phyloP scores from a whole-genome alignment of 768 basidiomycete genomes.

The Gloeophyllum trabeum region DNA sequence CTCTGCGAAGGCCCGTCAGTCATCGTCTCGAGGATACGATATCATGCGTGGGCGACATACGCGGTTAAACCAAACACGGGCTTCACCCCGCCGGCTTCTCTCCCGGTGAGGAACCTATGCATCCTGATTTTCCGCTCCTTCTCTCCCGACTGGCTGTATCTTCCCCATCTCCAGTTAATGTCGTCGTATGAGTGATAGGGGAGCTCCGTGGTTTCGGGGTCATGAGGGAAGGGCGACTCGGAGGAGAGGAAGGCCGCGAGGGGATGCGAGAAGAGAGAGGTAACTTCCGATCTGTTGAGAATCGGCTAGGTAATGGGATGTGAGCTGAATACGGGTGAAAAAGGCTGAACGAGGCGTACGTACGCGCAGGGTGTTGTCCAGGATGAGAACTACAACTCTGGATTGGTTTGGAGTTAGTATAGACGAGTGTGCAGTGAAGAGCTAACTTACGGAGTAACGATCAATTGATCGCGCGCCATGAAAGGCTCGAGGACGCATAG shows the following conservation, averaged over 20 bases:
- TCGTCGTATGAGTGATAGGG: conserved; percentile 62
- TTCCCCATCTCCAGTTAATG: conserved; percentile 29
- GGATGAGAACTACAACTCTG: conserved; percentile 79
- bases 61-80: conserved; percentile 86
- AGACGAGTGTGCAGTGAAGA: not conserved
- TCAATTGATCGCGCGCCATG: conserved; percentile 53
- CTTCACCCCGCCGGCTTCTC: conserved; percentile 76
- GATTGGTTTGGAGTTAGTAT: not conserved
- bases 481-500: conserved; percentile 76
- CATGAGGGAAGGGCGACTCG: conserved; percentile 42
- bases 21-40: not conserved
- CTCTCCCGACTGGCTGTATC: not conserved
- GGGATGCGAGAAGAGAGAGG: conserved; percentile 78
- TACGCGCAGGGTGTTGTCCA: conserved; percentile 68
- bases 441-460: conserved; percentile 73
- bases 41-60: conserved; percentile 30
- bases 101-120: conserved; percentile 78
- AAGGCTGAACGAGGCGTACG: conserved; percentile 8
- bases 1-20: conserved; percentile 18
- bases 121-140: conserved; percentile 30
- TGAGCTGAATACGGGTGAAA: not conserved
- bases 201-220: conserved; percentile 41
- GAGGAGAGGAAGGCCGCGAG: conserved; percentile 60
- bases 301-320: conserved; percentile 42
- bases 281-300: conserved; percentile 70